Percentiles rank a stretch among this genome's conserved stretches.
Conservation (phyloP, 2,329 filamentous ascomycete genomes). For the Hortaea werneckii region DNA sequence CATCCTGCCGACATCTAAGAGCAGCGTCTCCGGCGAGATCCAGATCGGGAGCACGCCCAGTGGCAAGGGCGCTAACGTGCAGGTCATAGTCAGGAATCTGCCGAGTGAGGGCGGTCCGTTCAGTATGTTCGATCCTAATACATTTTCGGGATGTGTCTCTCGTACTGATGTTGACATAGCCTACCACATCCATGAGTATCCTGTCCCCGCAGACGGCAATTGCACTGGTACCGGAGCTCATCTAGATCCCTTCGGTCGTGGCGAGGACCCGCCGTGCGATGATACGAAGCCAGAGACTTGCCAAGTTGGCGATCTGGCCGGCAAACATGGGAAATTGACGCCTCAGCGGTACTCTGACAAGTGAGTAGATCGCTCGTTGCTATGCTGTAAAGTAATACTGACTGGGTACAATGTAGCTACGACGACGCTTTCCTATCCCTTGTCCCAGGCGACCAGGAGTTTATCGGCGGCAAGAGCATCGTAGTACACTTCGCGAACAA, state of each 20-base stretch:
- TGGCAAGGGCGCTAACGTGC: neutral
- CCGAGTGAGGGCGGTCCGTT: neutral
- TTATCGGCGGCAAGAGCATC: neutral
- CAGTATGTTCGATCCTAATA: neutral
- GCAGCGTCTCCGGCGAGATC: neutral
- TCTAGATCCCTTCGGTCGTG: slow-evolving; percentile 59
- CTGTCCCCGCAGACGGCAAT: slow-evolving; percentile 57
- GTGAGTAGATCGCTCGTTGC: too few species aligned
- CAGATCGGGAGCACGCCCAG: neutral
- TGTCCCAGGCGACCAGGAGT: neutral
- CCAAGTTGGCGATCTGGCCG: slow-evolving; percentile 66
- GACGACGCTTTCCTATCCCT: neutral
- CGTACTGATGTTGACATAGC: slow-evolving; percentile 12
- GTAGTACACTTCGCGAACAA: neutral
- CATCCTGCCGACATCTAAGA: neutral
- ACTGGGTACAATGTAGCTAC: neutral
- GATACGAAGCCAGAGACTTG: slow-evolving; percentile 49
- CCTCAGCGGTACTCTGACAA: neutral
- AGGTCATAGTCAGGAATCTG: neutral
- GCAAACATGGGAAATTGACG: slow-evolving; percentile 53
- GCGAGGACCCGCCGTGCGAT: slow-evolving; percentile 54
- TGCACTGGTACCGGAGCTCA: slow-evolving; percentile 59
- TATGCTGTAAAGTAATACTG: too few species aligned
- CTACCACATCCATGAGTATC: slow-evolving; percentile 64
- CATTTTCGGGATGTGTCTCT: neutral